Evolutionary conservation across 2,329 filamentous ascomycete species (phyloP), one percentile per base, ranked within the genome.

Genomic region (Cordyceps sp.): DNA sequence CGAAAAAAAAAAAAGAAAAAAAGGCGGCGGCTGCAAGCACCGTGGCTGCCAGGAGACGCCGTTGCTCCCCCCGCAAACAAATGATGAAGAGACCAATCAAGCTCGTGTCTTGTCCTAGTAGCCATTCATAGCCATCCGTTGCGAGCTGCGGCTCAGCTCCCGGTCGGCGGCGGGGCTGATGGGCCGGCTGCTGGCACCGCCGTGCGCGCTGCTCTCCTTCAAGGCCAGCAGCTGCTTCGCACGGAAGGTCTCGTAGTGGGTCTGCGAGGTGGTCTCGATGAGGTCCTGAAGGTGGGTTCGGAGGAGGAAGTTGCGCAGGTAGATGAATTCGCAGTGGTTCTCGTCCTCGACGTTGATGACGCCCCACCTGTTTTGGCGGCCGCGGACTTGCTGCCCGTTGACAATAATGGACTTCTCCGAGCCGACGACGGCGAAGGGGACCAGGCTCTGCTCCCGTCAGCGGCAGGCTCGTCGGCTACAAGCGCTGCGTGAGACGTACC

Each of bases 241-340:
- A 61, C 90, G 86, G 86, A 98, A 98, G 37, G 85, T 93, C 70
- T 98, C 90, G 69, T 98, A 98, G 71, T 98, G 90, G 61, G 94
- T 98, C 68, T 98, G 90, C 46, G 86, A 94, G 30, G 90, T 98
- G 21, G 90, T 98, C 66, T 98, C 90, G 59, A 98, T 94, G 45
- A 98, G 74, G 52, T 98, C 90, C 69, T 98, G 90, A 36, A 98
- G 74, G 60, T 98, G 90, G 41, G 90, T 96, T 54, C 90, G 84
- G 48, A 92, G 93, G 42, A 98, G 74, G 74, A 98, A 98, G 70
- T 98, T 88, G 55, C 90, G 79, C 40, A 98, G 75, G 59, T 93
- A 94, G 53, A 96, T 79, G 52, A 98, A 98, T 73, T 98, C 90
- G 73, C 90, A 98, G 69, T 98, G 90, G 62, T 78, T 92, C 69